Conservation (phyloP, 345 rosid genomes). For the Citrus maxima region DNA sequence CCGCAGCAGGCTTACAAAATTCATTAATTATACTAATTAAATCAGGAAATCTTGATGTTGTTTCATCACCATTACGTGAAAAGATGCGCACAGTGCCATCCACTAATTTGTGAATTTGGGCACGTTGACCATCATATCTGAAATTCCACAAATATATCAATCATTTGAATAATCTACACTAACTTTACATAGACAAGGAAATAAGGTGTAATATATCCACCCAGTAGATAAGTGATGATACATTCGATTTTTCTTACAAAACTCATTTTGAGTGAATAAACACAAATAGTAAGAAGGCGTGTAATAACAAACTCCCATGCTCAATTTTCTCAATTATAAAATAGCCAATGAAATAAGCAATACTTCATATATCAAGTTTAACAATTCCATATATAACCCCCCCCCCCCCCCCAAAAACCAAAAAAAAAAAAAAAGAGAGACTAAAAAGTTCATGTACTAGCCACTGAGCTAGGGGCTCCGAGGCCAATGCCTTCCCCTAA, state of each 20-base stretch:
- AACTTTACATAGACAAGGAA: conserved; percentile 4
- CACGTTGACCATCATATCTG: conserved; percentile 95
- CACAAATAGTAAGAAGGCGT: neutral
- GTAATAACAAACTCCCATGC: neutral
- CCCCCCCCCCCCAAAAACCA: too few relatives aligned
- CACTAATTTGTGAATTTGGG: conserved; percentile 70
- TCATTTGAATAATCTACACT: neutral
- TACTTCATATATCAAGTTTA: neutral
- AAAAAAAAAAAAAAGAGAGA: neutral
- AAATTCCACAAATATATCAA: conserved; percentile 6
- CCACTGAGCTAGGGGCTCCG: neutral
- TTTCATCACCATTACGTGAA: conserved; percentile 90
- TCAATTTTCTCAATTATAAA: neutral
- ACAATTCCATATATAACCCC: neutral
- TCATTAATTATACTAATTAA: conserved; percentile 51
- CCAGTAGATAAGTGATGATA: neutral
- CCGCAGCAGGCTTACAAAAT: conserved; percentile 49
- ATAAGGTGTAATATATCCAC: neutral
- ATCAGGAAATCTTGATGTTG: conserved; percentile 82
- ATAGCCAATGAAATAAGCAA: neutral
- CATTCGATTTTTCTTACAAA: neutral
- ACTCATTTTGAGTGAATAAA: neutral
- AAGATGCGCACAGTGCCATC: conserved; percentile 64
- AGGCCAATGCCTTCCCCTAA: neutral
- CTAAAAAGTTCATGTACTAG: neutral